These are phyloP conservation scores for Pichia sp. DNA, from an alignment of 1,139 yeast species.

Conservation along the genomic window DNA sequence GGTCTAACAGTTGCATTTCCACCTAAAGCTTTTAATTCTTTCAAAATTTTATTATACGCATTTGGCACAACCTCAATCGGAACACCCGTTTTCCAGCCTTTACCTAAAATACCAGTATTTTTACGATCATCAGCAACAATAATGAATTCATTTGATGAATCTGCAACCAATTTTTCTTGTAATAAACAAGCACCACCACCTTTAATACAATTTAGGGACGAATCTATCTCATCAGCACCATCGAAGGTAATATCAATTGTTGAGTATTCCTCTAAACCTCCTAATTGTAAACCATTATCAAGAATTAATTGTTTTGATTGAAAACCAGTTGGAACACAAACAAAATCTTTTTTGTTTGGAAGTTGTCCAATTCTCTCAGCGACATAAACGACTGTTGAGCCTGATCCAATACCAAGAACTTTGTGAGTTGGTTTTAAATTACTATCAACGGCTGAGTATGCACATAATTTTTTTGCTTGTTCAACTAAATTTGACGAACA, in stretches of 20 bases:
- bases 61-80: slow-evolving; percentile 95
- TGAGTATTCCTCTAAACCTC: slow-evolving; percentile 75
- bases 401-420: slow-evolving; percentile 92
- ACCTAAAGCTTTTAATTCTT: slow-evolving; percentile 58
- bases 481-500: slow-evolving; percentile 35
- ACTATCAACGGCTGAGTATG: slow-evolving; percentile 87
- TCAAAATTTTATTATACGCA: slow-evolving; percentile 70
- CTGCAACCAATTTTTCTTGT: slow-evolving; percentile 93
- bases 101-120: slow-evolving; percentile 64
- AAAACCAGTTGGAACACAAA: slow-evolving; percentile 94
- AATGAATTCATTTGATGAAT: slow-evolving; percentile 67
- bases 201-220: slow-evolving; percentile 74
- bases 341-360: slow-evolving; percentile 48
- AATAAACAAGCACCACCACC: slow-evolving; percentile 99
- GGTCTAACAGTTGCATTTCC: slow-evolving; percentile 69
- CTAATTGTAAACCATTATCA: slow-evolving; percentile 71
- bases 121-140: slow-evolving; percentile 93
- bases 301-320: slow-evolving; percentile 84
- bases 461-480: slow-evolving; percentile 76
- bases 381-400: slow-evolving; percentile 91
- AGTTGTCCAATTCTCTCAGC: slow-evolving; percentile 88
- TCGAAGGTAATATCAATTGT: slow-evolving; percentile 88
- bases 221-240: slow-evolving; percentile 97
- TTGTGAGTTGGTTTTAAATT: slow-evolving; percentile 65
- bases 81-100: slow-evolving; percentile 81